These are phyloP conservation scores for Cucumis hystrix DNA, from an alignment of 306 rosid genomes.

Conservation along the genomic window DNA sequence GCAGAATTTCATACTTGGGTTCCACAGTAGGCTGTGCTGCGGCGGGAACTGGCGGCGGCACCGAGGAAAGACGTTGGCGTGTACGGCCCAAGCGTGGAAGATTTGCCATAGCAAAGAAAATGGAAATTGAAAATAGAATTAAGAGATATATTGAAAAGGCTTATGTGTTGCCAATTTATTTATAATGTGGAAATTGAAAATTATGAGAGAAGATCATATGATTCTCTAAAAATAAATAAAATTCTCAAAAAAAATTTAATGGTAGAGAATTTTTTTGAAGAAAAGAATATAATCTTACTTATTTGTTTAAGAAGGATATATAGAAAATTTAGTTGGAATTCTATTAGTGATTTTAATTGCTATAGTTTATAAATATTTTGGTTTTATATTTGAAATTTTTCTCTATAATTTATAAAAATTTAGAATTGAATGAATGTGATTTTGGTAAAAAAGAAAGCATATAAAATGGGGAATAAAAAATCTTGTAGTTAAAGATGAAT, in stretches of 20 bases:
- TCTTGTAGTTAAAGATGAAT: no score
- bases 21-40: neutral
- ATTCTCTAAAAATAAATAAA: neutral
- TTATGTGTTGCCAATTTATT: neutral
- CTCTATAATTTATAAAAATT: no score
- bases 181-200: neutral
- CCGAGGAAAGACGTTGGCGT: slow-evolving; percentile 38
- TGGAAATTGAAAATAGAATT: neutral
- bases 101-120: slow-evolving; percentile 29
- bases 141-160: neutral
- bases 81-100: slow-evolving; percentile 30
- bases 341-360: no score
- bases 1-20: neutral
- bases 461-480: no score
- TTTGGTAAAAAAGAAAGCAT: no score
- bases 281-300: neutral
- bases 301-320: no score
- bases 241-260: neutral
- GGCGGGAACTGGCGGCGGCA: slow-evolving; percentile 8
- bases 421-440: no score
- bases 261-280: neutral
- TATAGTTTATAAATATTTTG: no score
- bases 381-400: no score
- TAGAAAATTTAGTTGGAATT: no score
- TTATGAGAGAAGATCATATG: neutral